These are phyloP conservation scores for Aspergillus sp. DNA, from an alignment of 2,329 filamentous ascomycete genomes.

Conservation along the genomic window DNA sequence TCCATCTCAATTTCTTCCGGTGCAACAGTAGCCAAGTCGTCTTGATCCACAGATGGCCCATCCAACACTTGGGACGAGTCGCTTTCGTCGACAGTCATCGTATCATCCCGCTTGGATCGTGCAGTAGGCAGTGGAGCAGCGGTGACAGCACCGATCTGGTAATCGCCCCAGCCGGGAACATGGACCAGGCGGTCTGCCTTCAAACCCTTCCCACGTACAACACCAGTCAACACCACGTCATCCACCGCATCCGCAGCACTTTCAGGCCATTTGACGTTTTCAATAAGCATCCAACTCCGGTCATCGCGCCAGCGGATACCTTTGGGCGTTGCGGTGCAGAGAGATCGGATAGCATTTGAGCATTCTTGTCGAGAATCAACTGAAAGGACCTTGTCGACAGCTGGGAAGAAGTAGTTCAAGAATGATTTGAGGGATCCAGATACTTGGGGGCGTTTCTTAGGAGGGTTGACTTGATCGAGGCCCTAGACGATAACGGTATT, in stretches of 20 bases:
- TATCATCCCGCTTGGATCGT: conserved; percentile 55
- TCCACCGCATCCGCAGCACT: conserved; percentile 45
- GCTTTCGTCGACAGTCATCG: conserved; percentile 68
- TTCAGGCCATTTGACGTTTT: conserved; percentile 72
- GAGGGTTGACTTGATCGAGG: conserved; percentile 73
- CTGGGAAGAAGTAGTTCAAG: conserved; percentile 91
- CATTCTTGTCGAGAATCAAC: conserved; percentile 88
- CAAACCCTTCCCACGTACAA: conserved; percentile 79
- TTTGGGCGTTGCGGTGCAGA: conserved; percentile 91
- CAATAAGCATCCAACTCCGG: conserved; percentile 90
- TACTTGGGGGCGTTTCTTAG: conserved; percentile 75
- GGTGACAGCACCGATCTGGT: conserved; percentile 86
- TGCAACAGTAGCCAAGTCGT: conserved; percentile 79
- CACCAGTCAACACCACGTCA: conserved; percentile 76
- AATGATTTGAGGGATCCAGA: conserved; percentile 84
- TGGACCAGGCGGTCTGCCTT: conserved; percentile 90
- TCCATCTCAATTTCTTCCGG: conserved; percentile 83
- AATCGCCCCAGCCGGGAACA: conserved; percentile 90
- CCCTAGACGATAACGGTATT: conserved; percentile 36
- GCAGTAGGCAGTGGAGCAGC: conserved; percentile 66
- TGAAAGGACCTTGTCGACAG: conserved; percentile 86
- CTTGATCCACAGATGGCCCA: conserved; percentile 72
- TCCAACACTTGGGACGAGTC: conserved; percentile 58
- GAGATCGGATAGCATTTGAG: conserved; percentile 81
- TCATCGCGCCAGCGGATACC: conserved; percentile 95